Percentiles rank a stretch among this genome's conserved stretches.
Conservation (phyloP, 2,329 filamentous ascomycete genomes). For the Diaporthe humulicola region DNA sequence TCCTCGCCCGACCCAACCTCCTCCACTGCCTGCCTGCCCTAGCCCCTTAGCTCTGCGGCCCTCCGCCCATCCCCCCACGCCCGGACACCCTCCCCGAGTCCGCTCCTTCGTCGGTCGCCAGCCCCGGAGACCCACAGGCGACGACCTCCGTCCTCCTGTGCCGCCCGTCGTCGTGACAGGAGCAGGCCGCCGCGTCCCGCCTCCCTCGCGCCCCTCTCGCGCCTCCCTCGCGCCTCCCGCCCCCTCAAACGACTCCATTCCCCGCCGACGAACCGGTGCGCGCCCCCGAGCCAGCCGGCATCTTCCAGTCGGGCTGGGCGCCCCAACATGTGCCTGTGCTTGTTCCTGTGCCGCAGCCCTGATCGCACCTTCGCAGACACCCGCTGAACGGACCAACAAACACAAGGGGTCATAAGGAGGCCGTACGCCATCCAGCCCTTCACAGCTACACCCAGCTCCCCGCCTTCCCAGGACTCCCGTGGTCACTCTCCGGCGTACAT, state of each 20-base stretch:
- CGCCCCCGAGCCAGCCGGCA: slow-evolving; percentile 44
- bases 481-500: slow-evolving; percentile 29
- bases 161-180: slow-evolving; percentile 44
- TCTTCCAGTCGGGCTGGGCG: slow-evolving; percentile 18
- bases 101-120: slow-evolving; percentile 35
- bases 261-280: slow-evolving; percentile 60
- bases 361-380: slow-evolving; percentile 63
- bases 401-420: slow-evolving; percentile 46
- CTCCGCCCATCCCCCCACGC: slow-evolving; percentile 33
- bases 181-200: slow-evolving; percentile 42
- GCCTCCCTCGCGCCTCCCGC: slow-evolving; percentile 58
- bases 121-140: slow-evolving; percentile 36
- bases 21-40: slow-evolving; percentile 19
- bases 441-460: not conserved
- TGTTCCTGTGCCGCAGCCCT: slow-evolving; percentile 50
- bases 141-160: slow-evolving; percentile 34
- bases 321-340: slow-evolving; percentile 33
- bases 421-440: not conserved
- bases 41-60: slow-evolving; percentile 35
- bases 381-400: slow-evolving; percentile 57
- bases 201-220: not conserved
- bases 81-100: slow-evolving; percentile 34
- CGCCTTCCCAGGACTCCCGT: slow-evolving; percentile 22
- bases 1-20: slow-evolving; percentile 5
- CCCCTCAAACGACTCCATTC: slow-evolving; percentile 68